Percentiles rank a stretch among this genome's conserved stretches.
Conservation (phyloP, 352 stramenopile genomes). For the Phytophthora constricta region DNA sequence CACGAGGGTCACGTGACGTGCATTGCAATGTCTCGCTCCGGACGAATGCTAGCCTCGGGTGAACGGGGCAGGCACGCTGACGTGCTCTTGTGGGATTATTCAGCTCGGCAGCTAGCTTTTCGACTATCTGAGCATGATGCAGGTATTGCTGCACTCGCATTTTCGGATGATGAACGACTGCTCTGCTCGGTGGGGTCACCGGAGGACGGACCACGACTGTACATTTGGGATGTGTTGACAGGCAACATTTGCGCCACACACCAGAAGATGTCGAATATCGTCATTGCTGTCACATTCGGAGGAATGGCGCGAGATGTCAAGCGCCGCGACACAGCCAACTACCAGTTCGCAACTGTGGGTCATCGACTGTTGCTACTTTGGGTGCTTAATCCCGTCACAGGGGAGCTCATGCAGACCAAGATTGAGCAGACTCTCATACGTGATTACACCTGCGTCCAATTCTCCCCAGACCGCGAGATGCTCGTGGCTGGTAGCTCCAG, state of each 20-base stretch:
- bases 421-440: constrained; percentile 79
- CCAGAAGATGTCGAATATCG: constrained; percentile 68
- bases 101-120: constrained; percentile 69
- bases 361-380: constrained; percentile 82
- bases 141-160: constrained; percentile 86
- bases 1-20: constrained; percentile 86
- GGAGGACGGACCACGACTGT: constrained; percentile 84
- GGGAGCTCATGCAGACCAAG: constrained; percentile 73
- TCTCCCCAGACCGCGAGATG: constrained; percentile 81
- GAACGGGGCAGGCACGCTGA: constrained; percentile 84
- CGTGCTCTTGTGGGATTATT: constrained; percentile 92
- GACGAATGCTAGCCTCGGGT: constrained; percentile 85
- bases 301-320: constrained; percentile 92
- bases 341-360: constrained; percentile 89
- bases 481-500: constrained; percentile 88
- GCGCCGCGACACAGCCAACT: constrained; percentile 83
- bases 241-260: constrained; percentile 89
- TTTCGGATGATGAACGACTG: constrained; percentile 92
- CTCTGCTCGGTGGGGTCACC: constrained; percentile 79
- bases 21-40: constrained; percentile 79
- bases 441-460: constrained; percentile 87
- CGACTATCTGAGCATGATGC: constrained; percentile 91
- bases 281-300: constrained; percentile 76
- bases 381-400: constrained; percentile 85
- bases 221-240: constrained; percentile 91